Evolutionary conservation across 768 basidiomycete genomes (phyloP), one percentile per base, ranked within the genome.

Genomic region (Leucocoprinus sp.): DNA sequence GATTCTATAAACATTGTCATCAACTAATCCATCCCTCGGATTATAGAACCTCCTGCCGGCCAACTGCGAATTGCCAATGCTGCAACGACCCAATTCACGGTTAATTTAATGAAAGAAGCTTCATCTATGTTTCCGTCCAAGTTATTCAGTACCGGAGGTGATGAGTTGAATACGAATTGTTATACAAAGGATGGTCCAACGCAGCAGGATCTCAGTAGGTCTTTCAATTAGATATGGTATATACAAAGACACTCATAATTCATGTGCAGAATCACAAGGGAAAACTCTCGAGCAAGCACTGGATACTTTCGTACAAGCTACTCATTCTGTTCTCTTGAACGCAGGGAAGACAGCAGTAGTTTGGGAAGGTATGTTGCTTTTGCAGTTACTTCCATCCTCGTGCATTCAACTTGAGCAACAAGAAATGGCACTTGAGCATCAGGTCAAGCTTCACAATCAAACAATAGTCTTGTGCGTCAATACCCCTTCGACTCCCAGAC

Each of bases 111-210:
- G 53, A 63, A 60, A 5, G 62, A 75, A 1, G 70, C 76, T 5
- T 74, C 81, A 0, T 59, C 60, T 3, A 59, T 74, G 29, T 66
- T 85, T 37, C 69, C 72, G 0, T 76, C 77, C 3, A 68, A 59
- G 35, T 71, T 84, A 49, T 80, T 93, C 56, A 77, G 77, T 52
- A 86, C 87, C 0, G 91, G 91, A 0, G 90, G 91, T 0, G 89
- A 92, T 52, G 88, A 91, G 54, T 60, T 91, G 54, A 91, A 91
- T 48, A 55, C 62, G 7, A 67, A 68, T 5, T 87, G 85, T 57
- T 90, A 86, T 40, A 48, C 50, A 46, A 56, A 81, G 9, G 88
- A 92, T 52, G 57, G 60, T 2, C 59, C 62, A 50, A 85, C 84
- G 0, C 77, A 80, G 54, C 54, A 61, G 1, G 72, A 76, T 4